phyloP scores from a whole-genome alignment of 148 eudicot genomes.

The Amaranthus palmeri region DNA sequence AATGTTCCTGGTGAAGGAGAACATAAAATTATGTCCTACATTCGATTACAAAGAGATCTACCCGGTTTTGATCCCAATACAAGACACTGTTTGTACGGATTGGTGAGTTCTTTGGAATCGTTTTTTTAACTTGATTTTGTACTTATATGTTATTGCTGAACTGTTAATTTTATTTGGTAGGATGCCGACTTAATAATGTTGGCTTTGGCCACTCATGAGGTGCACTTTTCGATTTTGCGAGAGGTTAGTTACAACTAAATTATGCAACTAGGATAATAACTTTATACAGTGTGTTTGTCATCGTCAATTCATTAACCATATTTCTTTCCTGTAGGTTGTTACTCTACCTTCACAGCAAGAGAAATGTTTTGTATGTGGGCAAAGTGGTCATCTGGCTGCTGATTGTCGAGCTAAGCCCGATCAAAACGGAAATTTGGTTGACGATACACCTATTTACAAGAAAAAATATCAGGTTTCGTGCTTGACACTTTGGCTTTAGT shows the following conservation, averaged over 20 bases:
- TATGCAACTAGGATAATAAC: background rate
- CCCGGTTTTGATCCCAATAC: slow-evolving; percentile 95
- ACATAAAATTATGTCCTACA: slow-evolving; percentile 95
- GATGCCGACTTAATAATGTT: slow-evolving; percentile 98
- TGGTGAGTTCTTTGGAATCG: slow-evolving; percentile 49
- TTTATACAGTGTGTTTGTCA: background rate
- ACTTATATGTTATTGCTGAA: slow-evolving; percentile 5
- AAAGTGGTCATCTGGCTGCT: slow-evolving; percentile 96
- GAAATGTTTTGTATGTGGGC: slow-evolving; percentile 86
- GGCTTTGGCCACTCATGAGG: slow-evolving; percentile 91
- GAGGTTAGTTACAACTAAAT: slow-evolving; percentile 59
- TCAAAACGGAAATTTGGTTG: slow-evolving; percentile 47
- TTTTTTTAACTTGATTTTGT: background rate
- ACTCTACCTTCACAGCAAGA: slow-evolving; percentile 82
- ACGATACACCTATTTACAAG: slow-evolving; percentile 73
- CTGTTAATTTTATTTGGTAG: slow-evolving; percentile 33
- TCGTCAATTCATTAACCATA: background rate
- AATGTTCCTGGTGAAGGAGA: slow-evolving; percentile 99
- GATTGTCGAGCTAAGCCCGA: slow-evolving; percentile 61
- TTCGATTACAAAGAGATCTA: slow-evolving; percentile 82
- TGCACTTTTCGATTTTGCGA: slow-evolving; percentile 93
- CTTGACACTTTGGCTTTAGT: slow-evolving; percentile 10
- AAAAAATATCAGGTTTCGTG: slow-evolving; percentile 86
- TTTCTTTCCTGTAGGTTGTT: slow-evolving; percentile 50
- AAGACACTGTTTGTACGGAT: slow-evolving; percentile 90